These are phyloP conservation scores for Halenospora varia DNA, from an alignment of 495 filamentous ascomycete genomes.

Conservation along the genomic window DNA sequence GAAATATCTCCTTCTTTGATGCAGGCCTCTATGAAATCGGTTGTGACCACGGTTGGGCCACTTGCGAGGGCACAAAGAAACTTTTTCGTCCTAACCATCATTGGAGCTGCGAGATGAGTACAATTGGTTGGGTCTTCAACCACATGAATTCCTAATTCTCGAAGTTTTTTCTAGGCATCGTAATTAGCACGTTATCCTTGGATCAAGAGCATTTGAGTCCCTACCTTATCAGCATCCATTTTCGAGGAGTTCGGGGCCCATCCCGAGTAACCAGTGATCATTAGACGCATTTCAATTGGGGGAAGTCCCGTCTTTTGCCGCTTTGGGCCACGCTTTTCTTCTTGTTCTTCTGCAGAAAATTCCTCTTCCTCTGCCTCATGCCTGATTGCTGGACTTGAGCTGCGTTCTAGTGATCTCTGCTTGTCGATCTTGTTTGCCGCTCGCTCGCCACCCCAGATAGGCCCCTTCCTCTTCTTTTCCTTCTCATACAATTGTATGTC, in stretches of 20 bases:
- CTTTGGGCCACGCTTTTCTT: slow-evolving; percentile 51
- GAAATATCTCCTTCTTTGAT: slow-evolving; percentile 56
- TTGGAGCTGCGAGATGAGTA: slow-evolving; percentile 83
- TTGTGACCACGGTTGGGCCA: slow-evolving; percentile 68
- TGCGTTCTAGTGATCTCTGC: slow-evolving; percentile 32
- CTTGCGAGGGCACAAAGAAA: slow-evolving; percentile 83
- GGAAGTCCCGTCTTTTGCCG: slow-evolving; percentile 55
- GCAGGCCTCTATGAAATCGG: slow-evolving; percentile 74
- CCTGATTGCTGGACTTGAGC: slow-evolving; percentile 33
- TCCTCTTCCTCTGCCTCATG: slow-evolving; percentile 45
- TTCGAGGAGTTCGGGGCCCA: slow-evolving; percentile 65
- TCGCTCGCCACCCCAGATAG: slow-evolving; percentile 71
- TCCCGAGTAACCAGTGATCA: slow-evolving; percentile 74
- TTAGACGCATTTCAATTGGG: slow-evolving; percentile 63
- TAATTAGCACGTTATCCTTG: slow-evolving; percentile 23
- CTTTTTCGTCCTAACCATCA: slow-evolving; percentile 83
- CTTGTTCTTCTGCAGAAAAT: slow-evolving; percentile 47
- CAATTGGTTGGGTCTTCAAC: slow-evolving; percentile 68
- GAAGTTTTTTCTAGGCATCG: slow-evolving; percentile 65
- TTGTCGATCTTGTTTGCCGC: slow-evolving; percentile 53
- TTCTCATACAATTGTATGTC: slow-evolving; percentile 91
- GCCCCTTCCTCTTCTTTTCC: slow-evolving; percentile 79
- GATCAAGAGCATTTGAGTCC: slow-evolving; percentile 17
- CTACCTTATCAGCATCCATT: slow-evolving; percentile 77
- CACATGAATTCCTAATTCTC: slow-evolving; percentile 77